These are phyloP conservation scores for Fonsecaea erecta DNA, from an alignment of 2,329 filamentous ascomycete genomes.

Conservation along the genomic window DNA sequence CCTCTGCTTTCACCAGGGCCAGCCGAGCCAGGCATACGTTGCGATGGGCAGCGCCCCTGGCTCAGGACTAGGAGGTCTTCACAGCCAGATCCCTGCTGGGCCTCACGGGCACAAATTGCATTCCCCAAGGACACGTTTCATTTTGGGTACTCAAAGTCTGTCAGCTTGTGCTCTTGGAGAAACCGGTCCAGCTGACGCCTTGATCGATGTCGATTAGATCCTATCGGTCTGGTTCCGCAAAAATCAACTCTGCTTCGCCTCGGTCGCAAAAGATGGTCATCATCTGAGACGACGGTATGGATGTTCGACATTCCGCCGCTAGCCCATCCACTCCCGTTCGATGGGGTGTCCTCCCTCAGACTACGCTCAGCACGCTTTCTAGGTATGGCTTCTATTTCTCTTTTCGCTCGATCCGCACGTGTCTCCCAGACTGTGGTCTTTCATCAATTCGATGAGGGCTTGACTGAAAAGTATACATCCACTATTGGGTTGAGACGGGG, in stretches of 20 bases:
- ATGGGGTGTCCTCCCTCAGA: too few species aligned
- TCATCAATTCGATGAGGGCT: too few species aligned
- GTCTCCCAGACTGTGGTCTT: too few species aligned
- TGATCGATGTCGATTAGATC: background rate
- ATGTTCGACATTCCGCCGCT: background rate
- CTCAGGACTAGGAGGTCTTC: background rate
- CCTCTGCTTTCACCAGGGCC: background rate
- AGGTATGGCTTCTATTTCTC: too few species aligned
- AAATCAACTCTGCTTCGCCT: background rate
- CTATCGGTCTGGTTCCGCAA: background rate
- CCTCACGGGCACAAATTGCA: background rate
- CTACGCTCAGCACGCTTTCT: too few species aligned
- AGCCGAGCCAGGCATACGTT: background rate
- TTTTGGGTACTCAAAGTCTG: background rate
- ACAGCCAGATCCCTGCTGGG: background rate
- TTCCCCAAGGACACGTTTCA: background rate
- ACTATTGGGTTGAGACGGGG: too few species aligned
- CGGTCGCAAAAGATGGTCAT: background rate
- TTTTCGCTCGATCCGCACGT: too few species aligned
- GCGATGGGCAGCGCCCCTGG: background rate
- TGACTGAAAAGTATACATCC: too few species aligned
- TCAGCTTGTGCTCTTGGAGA: background rate
- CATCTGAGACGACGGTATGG: background rate
- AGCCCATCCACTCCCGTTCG: too few species aligned
- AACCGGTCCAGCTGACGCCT: background rate